These are phyloP conservation scores for Fusarium paranaense DNA, from an alignment of 2,329 filamentous ascomycete genomes.

Conservation along the genomic window DNA sequence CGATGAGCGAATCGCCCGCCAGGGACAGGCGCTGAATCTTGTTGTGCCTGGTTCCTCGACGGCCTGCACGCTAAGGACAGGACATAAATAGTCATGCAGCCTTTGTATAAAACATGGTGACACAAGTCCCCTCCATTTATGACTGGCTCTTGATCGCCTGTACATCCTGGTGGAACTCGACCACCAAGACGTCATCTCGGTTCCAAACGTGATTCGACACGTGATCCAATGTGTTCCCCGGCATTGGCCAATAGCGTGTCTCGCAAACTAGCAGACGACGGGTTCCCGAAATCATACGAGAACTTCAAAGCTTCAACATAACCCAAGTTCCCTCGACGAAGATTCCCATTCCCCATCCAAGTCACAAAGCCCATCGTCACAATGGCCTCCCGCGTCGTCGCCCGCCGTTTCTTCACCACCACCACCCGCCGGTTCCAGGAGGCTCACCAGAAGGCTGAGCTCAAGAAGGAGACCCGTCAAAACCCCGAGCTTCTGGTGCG, in stretches of 20 bases:
- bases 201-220: slow-evolving; percentile 14
- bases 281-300: slow-evolving; percentile 49
- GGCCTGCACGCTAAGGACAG: neutral
- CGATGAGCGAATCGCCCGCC: slow-evolving; percentile 33
- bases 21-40: slow-evolving; percentile 12
- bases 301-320: slow-evolving; percentile 42
- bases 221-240: slow-evolving; percentile 30
- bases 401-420: slow-evolving; percentile 68
- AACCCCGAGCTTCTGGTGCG: slow-evolving; percentile 60
- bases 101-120: neutral
- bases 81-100: neutral
- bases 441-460: slow-evolving; percentile 57
- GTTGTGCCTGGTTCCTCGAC: slow-evolving; percentile 15
- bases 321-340: slow-evolving; percentile 26
- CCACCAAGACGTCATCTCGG: slow-evolving; percentile 32
- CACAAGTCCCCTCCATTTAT: neutral
- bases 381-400: slow-evolving; percentile 69
- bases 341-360: slow-evolving; percentile 26
- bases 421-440: slow-evolving; percentile 63
- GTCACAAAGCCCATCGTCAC: slow-evolving; percentile 43
- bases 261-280: slow-evolving; percentile 30
- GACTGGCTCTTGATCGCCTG: neutral
- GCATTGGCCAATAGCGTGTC: slow-evolving; percentile 46
- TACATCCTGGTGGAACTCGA: neutral
- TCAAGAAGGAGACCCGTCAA: slow-evolving; percentile 70